A percentile compares a stretch with the other conserved stretches of the same genome.
Conservation (phyloP, 2,329 filamentous ascomycete genomes). For the Xylaria sp. region DNA sequence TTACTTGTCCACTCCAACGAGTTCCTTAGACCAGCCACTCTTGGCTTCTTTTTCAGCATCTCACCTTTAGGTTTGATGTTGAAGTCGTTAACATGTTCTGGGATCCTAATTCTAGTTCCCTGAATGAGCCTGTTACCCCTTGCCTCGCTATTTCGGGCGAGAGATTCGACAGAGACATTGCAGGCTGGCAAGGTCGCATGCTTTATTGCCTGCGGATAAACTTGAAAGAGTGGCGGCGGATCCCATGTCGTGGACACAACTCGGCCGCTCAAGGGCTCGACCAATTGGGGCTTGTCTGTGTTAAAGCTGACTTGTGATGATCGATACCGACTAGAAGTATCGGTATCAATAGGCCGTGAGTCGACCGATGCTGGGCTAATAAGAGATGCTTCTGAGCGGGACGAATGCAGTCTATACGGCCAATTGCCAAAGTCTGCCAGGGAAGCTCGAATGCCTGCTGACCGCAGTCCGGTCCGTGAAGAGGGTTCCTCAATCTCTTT, state of each 20-base stretch:
- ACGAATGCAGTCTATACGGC: constrained; percentile 52
- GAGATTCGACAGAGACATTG: constrained; percentile 72
- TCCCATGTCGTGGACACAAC: constrained; percentile 59
- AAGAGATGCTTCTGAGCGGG: constrained; percentile 52
- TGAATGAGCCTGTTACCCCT: constrained; percentile 54
- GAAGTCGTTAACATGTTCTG: constrained; percentile 45
- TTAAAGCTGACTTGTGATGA: constrained; percentile 29
- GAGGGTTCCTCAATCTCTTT: constrained; percentile 45
- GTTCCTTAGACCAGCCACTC: constrained; percentile 53
- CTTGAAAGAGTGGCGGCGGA: constrained; percentile 83
- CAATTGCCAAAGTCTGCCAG: constrained; percentile 58
- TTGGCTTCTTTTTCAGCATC: constrained; percentile 59
- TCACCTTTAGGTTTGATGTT: constrained; percentile 51
- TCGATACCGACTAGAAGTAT: constrained; percentile 23
- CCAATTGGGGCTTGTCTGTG: constrained; percentile 36
- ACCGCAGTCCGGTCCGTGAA: constrained; percentile 47
- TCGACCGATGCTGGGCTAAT: constrained; percentile 38
- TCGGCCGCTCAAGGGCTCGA: constrained; percentile 24
- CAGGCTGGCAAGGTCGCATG: constrained; percentile 76
- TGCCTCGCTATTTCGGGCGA: constrained; percentile 69
- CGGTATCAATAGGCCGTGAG: constrained; percentile 32
- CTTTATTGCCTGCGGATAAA: constrained; percentile 84
- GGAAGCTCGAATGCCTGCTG: constrained; percentile 57
- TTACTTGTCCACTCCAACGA: constrained; percentile 75
- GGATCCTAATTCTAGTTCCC: constrained; percentile 42